phyloP scores from a whole-genome alignment of 2,329 filamentous ascomycete species.

The Rutstroemia sydowiana region DNA sequence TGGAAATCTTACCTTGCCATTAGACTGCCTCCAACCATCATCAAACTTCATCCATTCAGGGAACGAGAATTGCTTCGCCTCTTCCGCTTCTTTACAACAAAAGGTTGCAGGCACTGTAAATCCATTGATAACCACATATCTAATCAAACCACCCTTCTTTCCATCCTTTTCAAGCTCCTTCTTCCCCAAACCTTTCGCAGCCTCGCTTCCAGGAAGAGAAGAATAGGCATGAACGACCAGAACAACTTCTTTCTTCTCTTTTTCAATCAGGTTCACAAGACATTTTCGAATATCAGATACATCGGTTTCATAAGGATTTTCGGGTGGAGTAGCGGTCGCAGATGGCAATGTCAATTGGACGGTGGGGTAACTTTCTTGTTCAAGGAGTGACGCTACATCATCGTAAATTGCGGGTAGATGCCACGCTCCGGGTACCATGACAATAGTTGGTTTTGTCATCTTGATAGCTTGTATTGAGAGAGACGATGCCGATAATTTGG shows the following conservation, averaged over 20 bases:
- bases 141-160: constrained; percentile 30
- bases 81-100: too few species aligned
- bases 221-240: constrained; percentile 1
- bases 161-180: constrained; percentile 26
- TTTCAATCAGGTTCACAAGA: not conserved
- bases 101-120: constrained; percentile 23
- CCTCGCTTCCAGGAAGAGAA: not conserved
- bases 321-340: not conserved
- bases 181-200: not conserved
- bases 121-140: constrained; percentile 34
- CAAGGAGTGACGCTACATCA: not conserved
- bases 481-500: too few species aligned
- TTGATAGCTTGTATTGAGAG: too few species aligned
- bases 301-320: not conserved
- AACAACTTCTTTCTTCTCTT: not conserved
- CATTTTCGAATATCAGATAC: not conserved
- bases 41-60: constrained; percentile 32
- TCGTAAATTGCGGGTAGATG: not conserved
- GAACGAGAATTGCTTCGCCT: too few species aligned
- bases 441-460: constrained; percentile 2
- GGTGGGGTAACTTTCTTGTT: not conserved
- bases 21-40: constrained; percentile 20
- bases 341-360: not conserved
- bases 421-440: constrained; percentile 4
- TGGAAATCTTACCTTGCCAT: too few species aligned